Evolutionary conservation across 495 filamentous ascomycete species (phyloP).

Genomic region (Neurospora pannonica): DNA sequence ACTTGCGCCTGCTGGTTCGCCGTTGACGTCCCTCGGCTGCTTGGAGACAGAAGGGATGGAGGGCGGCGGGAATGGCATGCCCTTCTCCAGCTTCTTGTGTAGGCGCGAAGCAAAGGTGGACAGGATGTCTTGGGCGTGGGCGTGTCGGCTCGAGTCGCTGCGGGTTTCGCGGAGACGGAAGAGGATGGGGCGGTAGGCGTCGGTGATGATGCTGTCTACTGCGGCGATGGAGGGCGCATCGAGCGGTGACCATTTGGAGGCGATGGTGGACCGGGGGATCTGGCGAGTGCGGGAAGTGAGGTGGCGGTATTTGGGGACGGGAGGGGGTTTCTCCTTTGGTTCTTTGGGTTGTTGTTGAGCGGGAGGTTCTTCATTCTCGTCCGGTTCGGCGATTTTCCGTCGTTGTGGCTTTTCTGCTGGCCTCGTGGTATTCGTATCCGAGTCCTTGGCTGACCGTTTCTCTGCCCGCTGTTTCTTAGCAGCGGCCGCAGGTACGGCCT

Average conservation of each 20-base stretch:
- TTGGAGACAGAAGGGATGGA: neutral
- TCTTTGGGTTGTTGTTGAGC: neutral
- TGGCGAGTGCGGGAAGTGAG: constrained; percentile 30
- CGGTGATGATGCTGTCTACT: constrained; percentile 28
- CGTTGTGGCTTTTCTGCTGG: neutral
- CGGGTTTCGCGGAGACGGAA: constrained; percentile 25
- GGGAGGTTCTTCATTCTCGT: neutral
- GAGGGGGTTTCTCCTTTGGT: neutral
- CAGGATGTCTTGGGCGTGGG: constrained; percentile 28
- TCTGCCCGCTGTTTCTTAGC: neutral
- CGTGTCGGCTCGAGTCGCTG: constrained; percentile 17
- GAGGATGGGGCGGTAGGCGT: constrained; percentile 30
- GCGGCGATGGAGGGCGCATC: constrained; percentile 26
- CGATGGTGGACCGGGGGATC: constrained; percentile 32
- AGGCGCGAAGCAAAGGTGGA: constrained; percentile 24
- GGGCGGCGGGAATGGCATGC: constrained; percentile 35
- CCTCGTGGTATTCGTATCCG: neutral
- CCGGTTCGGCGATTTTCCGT: neutral
- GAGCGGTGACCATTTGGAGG: constrained; percentile 37
- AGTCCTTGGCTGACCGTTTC: neutral
- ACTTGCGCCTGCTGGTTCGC: neutral
- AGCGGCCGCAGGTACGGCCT: neutral
- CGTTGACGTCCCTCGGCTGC: neutral
- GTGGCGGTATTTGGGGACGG: constrained; percentile 22
- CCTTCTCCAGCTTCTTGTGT: constrained; percentile 24